Conservation (phyloP, 305 asterid genomes). For the Withania somnifera region DNA sequence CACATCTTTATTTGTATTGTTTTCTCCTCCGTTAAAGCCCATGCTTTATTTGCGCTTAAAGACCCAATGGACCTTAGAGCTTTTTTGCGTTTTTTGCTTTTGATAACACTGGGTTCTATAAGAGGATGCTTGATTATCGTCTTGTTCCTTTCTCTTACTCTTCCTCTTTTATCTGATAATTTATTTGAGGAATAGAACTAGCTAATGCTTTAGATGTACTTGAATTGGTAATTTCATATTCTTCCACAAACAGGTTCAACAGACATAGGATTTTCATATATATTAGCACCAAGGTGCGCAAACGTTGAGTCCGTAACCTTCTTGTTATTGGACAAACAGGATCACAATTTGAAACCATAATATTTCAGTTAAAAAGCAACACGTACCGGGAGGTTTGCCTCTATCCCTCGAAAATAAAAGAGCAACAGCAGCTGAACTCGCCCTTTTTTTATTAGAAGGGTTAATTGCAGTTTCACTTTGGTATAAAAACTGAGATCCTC, state of each 20-base stretch:
- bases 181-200: not conserved
- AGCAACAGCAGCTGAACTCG: slow-evolving; percentile 39
- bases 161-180: no score
- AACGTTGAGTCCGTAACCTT: not conserved
- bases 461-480: slow-evolving; percentile 20
- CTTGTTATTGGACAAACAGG: not conserved
- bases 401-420: slow-evolving; percentile 54
- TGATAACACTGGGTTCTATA: no score
- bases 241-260: not conserved
- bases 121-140: not conserved
- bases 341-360: not conserved
- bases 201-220: not conserved
- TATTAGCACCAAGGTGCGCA: not conserved
- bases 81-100: no score
- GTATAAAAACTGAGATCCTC: slow-evolving; percentile 37
- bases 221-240: not conserved
- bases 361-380: not conserved
- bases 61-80: no score
- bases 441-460: slow-evolving; percentile 1
- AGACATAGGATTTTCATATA: not conserved
- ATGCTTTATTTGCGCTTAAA: no score
- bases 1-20: no score
- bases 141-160: not conserved
- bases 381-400: slow-evolving; percentile 48
- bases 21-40: no score